These are phyloP conservation scores for Aspergillus sp. DNA, from an alignment of 2,329 filamentous ascomycete species.

Conservation along the genomic window DNA sequence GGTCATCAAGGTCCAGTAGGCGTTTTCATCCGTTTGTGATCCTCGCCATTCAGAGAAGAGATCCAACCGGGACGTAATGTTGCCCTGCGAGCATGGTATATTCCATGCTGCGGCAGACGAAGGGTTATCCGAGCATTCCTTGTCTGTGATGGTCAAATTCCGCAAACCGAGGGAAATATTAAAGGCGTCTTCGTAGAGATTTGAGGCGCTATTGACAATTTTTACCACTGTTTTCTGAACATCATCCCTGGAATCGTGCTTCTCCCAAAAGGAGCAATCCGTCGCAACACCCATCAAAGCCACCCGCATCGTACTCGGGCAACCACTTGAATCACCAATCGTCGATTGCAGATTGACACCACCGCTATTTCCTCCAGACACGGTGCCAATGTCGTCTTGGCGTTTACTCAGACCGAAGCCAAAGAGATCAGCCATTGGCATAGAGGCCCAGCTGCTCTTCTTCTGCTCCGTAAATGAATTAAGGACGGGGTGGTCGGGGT, in stretches of 20 bases:
- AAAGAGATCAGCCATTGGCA: slow-evolving; percentile 66
- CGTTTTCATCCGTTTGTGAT: slow-evolving; percentile 72
- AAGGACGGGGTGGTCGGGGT: slow-evolving; percentile 67
- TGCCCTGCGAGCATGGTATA: slow-evolving; percentile 58
- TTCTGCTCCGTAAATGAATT: slow-evolving; percentile 55
- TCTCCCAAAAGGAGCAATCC: slow-evolving; percentile 81
- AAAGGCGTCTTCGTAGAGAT: slow-evolving; percentile 85
- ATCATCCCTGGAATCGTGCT: slow-evolving; percentile 66
- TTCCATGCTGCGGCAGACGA: slow-evolving; percentile 78
- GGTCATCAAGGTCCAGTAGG: slow-evolving; percentile 88
- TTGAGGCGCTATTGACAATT: slow-evolving; percentile 82
- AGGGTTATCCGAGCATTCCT: slow-evolving; percentile 70
- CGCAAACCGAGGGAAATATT: slow-evolving; percentile 90
- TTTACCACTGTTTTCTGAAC: slow-evolving; percentile 74
- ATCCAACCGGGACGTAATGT: slow-evolving; percentile 77
- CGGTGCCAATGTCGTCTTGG: slow-evolving; percentile 67
- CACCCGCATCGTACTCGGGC: slow-evolving; percentile 85
- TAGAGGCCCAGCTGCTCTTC: slow-evolving; percentile 57
- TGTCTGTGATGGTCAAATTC: slow-evolving; percentile 76
- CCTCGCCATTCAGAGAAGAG: slow-evolving; percentile 89
- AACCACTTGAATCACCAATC: slow-evolving; percentile 82
- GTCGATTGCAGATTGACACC: slow-evolving; percentile 74
- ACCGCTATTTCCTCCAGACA: slow-evolving; percentile 73
- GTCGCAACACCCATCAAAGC: slow-evolving; percentile 89
- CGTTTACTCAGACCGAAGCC: slow-evolving; percentile 60